Evolutionary conservation across 768 basidiomycete species (phyloP), one percentile per base, ranked within the genome.

Genomic region (Saitozyma sp.): DNA sequence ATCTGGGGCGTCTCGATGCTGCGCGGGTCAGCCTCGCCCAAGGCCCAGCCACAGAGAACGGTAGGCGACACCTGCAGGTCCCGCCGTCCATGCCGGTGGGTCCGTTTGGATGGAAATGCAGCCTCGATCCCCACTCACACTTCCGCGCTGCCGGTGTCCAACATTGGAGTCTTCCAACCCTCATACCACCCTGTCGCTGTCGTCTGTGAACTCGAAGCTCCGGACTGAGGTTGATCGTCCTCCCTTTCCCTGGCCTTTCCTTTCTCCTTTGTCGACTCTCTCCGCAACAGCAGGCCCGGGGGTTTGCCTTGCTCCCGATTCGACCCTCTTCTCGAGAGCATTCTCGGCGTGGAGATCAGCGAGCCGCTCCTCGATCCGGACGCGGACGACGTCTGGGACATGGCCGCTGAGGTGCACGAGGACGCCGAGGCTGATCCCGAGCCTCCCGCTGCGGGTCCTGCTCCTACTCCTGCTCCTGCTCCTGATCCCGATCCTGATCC

Each of bases 1-100:
- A 79, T 55, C 17, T 66, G 65, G 5, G 65, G 67, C 8, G 79
- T 80, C 58, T 80, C 79, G 58, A 78, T 74, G 8, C 71, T 75
- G 52, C 13, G 14, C 29, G 17, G 49, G 40, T 65, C 52, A 68
- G 56, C 61, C 50, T 8, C 16, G 8, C 6, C 43, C 29, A 17
- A 8, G 13, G 20, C 10, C 19, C 9, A 37, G 8, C 6, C 8
- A 54, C 9, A 54, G n/a, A 38, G 29, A 40, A 17, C n/a, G 29
- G 29, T 5, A 29, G 29, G 29, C 29, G 5, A 29, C 29, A 29
- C 29, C 29, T 29, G 29, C 29, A 29, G 29, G 2, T 29, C 29
- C 20, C 51, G 29, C 3, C 14, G 13, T 48, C 17, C 14, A 13
- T 48, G 46, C 17, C 46, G 17, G 13, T 13, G 14, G 14, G 29